These are phyloP conservation scores for Tinospora cordifolia DNA, from an alignment of 164 flowering plant genomes.

Conservation along the genomic window DNA sequence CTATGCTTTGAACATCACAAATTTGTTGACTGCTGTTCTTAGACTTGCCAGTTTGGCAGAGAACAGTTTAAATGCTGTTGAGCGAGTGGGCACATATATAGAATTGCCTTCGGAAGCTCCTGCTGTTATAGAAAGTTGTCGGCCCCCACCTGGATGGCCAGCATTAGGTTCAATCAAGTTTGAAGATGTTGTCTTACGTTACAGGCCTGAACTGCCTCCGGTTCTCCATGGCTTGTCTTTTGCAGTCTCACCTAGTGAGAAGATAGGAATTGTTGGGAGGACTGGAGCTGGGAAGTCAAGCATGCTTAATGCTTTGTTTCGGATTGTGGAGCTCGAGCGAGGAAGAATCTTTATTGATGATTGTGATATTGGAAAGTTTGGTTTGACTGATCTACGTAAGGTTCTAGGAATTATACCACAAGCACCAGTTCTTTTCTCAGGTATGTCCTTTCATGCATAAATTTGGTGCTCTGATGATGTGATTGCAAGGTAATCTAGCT, in stretches of 20 bases:
- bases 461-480: too few species aligned
- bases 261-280: slow-evolving; percentile 94
- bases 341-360: slow-evolving; percentile 85
- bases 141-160: slow-evolving; percentile 99
- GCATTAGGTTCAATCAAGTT: slow-evolving; percentile 74
- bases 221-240: slow-evolving; percentile 90
- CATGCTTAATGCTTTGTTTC: slow-evolving; percentile 91
- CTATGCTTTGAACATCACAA: slow-evolving; percentile 88
- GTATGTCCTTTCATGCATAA: slow-evolving; percentile 31
- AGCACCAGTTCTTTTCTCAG: slow-evolving; percentile 96
- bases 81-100: slow-evolving; percentile 74
- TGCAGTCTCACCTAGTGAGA: slow-evolving; percentile 66
- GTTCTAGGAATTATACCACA: slow-evolving; percentile 98
- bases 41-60: slow-evolving; percentile 94
- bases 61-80: slow-evolving; percentile 91
- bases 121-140: slow-evolving; percentile 54
- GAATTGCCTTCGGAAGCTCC: slow-evolving; percentile 96
- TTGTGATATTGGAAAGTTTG: slow-evolving; percentile 72
- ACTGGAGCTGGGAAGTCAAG: slow-evolving; percentile 99
- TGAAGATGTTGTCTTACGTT: slow-evolving; percentile 83
- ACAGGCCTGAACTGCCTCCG: slow-evolving; percentile 95
- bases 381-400: slow-evolving; percentile 74
- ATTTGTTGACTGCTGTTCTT: slow-evolving; percentile 66
- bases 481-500: too few species aligned
- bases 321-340: slow-evolving; percentile 86